These are phyloP conservation scores for Sparassis latifolia DNA, from an alignment of 1,284 basidiomycete genomes.

Conservation along the genomic window DNA sequence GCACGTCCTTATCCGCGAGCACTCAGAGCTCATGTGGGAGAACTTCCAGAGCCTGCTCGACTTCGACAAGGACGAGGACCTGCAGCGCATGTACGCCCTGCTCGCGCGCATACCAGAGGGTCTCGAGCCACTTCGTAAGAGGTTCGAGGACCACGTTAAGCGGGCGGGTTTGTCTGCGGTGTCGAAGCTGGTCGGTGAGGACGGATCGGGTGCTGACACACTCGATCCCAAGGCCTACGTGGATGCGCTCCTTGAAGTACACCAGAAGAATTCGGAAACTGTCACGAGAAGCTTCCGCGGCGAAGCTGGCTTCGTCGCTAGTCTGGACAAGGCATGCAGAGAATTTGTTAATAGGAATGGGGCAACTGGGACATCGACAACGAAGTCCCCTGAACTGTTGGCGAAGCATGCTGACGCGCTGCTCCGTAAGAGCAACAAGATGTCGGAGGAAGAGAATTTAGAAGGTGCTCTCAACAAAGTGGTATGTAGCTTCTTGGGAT, in stretches of 20 bases:
- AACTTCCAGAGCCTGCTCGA: slow-evolving; percentile 93
- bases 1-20: slow-evolving; percentile 86
- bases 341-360: slow-evolving; percentile 96
- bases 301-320: slow-evolving; percentile 93
- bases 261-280: slow-evolving; percentile 88
- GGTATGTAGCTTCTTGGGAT: slow-evolving; percentile 40
- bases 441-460: slow-evolving; percentile 86
- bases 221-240: slow-evolving; percentile 91
- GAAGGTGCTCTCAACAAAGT: slow-evolving; percentile 89
- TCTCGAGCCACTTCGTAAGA: slow-evolving; percentile 86
- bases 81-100: slow-evolving; percentile 93
- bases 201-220: slow-evolving; percentile 54
- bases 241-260: slow-evolving; percentile 87
- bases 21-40: slow-evolving; percentile 86
- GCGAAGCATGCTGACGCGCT: slow-evolving; percentile 93
- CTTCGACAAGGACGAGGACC: slow-evolving; percentile 89
- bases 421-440: slow-evolving; percentile 93
- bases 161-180: slow-evolving; percentile 81
- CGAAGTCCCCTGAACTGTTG: slow-evolving; percentile 92
- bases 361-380: slow-evolving; percentile 76
- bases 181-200: slow-evolving; percentile 73
- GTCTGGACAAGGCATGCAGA: slow-evolving; percentile 93
- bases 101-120: slow-evolving; percentile 87
- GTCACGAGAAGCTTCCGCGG: slow-evolving; percentile 89
- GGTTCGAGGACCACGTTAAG: slow-evolving; percentile 95